These are phyloP conservation scores for Solanum neorickii DNA, from an alignment of 257 asterid species.

Conservation along the genomic window DNA sequence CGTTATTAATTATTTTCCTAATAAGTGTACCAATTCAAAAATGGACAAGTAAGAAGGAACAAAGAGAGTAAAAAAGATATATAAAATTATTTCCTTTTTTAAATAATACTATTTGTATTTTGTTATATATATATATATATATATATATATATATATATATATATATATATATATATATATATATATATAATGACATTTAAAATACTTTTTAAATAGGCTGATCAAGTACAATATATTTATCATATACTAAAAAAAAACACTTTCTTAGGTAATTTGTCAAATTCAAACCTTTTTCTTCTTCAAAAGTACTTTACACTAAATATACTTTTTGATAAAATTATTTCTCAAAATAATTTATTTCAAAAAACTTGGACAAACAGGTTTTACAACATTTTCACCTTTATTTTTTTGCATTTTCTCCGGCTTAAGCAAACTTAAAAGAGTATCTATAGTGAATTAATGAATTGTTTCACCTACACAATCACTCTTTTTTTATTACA, in stretches of 20 bases:
- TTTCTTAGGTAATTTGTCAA: neutral
- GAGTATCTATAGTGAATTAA: neutral
- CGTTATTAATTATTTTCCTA: no score
- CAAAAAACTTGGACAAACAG: neutral
- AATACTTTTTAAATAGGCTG: neutral
- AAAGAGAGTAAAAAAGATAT: neutral
- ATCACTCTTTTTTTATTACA: no score
- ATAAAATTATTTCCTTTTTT: neutral
- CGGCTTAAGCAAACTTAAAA: neutral
- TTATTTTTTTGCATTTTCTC: no score
- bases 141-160: neutral
- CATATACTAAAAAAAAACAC: neutral
- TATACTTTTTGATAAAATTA: neutral
- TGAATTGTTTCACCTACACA: no score
- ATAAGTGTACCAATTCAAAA: no score
- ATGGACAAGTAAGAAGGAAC: no score
- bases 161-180: neutral
- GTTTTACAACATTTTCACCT: neutral
- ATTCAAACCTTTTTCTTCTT: no score
- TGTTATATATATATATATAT: neutral
- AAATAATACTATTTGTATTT: neutral
- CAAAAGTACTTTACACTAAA: neutral
- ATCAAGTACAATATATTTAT: neutral
- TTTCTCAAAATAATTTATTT: neutral
- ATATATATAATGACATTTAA: neutral